Evolutionary conservation across 805 yeast species (phyloP), one percentile per base, ranked within the genome.

Genomic region (Lipomyces anomalus): DNA sequence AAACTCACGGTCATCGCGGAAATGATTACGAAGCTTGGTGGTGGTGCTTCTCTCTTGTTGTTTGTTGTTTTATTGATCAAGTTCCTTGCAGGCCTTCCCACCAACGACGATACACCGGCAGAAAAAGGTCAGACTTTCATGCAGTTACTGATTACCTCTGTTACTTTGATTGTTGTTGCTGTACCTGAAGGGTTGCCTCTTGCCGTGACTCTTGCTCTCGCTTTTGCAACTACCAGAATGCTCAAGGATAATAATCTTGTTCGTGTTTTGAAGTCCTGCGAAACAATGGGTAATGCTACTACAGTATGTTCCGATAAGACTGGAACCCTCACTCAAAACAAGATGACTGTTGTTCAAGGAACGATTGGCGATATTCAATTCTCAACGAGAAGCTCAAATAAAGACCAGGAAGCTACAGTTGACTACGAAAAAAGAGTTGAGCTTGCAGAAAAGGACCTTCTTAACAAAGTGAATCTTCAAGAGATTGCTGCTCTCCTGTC

Each of bases 171-270:
- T 23, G 98, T 90, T 13, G 98, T 92, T 41, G 99, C 98, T 0
- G 95, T 92, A n/a, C 99, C 99, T 2, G 99, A 92, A 67, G 99
- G 99, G 51, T 74, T 92, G 46, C 99, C 99, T 1, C 71, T 92
- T 46, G 99, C 99, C 1, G 98, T 92, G 16, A 92, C 99, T 1
- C 72, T 92, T 38, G 95, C 98, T 0, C 71, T 92, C 55, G 98
- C 98, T 0, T 92, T 92, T 70, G 98, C 99, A 1, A 92, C 98
- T 2, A 89, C 96, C 6, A 77, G 97, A 66, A 92, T 92, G 99
- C 88, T 95, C 18, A 84, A 84, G 63, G 96, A 92, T 64, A 95
- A 94, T 53, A 90, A 90, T 63, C 71, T 92, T 59, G 99, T 92
- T n/a, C 79, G 98, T 58, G 95, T 87, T 6, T 71, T 92, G 55